Evolutionary conservation across 2,329 filamentous ascomycete species (phyloP).

Genomic region (Microdochium trichocladiopsis): DNA sequence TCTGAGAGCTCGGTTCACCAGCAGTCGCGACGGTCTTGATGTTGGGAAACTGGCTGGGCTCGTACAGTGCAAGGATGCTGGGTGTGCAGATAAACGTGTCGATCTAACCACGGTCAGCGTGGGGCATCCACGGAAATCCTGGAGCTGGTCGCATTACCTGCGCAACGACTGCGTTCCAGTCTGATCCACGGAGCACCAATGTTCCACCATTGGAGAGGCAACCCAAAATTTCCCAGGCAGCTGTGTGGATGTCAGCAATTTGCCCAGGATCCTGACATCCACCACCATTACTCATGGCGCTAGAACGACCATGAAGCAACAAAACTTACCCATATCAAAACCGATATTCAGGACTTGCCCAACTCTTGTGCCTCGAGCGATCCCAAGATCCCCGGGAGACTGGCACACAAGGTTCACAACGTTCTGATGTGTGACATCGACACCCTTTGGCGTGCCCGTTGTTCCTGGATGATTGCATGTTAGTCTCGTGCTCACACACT

Average conservation of each 20-base stretch:
- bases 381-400: conserved; percentile 42
- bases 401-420: conserved; percentile 46
- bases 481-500: background rate
- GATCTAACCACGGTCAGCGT: conserved; percentile 21
- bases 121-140: background rate
- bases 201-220: conserved; percentile 52
- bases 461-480: conserved; percentile 23
- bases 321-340: conserved; percentile 56
- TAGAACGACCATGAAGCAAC: no score
- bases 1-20: conserved; percentile 41
- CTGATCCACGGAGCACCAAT: conserved; percentile 40
- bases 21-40: conserved; percentile 46
- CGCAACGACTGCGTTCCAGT: conserved; percentile 37
- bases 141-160: conserved; percentile 25
- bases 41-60: conserved; percentile 36
- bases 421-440: conserved; percentile 48
- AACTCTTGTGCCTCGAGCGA: conserved; percentile 41
- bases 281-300: no score
- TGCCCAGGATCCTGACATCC: no score
- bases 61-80: conserved; percentile 43
- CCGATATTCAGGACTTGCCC: conserved; percentile 50
- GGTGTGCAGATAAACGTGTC: conserved; percentile 49
- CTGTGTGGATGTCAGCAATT: conserved; percentile 22
- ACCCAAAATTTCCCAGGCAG: conserved; percentile 53
- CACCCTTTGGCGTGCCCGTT: conserved; percentile 51